Evolutionary conservation across 169 alveolate species (phyloP).

Genomic region (Eimeria sp.): DNA sequence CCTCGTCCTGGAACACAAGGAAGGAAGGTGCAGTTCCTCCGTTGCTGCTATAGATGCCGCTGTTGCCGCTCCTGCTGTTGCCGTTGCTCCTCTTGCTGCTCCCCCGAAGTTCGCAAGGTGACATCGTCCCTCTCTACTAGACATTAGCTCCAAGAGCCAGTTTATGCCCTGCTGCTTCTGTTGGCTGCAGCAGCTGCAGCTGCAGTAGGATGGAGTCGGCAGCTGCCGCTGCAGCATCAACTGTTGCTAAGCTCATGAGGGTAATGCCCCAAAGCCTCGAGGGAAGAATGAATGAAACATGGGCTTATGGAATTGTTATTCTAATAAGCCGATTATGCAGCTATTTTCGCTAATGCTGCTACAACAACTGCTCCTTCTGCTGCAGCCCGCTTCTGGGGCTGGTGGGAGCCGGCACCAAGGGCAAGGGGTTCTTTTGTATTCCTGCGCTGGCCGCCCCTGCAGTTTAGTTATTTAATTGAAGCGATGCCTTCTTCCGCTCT

Average conservation of each 20-base stretch:
- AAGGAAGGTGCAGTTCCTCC: not conserved
- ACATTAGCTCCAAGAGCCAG: constrained; percentile 5
- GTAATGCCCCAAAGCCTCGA: not conserved
- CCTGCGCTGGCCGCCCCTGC: not conserved
- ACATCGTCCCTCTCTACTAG: not conserved
- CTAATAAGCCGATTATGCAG: not conserved
- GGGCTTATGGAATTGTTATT: not conserved
- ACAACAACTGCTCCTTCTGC: not conserved
- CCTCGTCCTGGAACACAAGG: not conserved
- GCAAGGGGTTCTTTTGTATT: not conserved
- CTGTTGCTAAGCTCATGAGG: not conserved
- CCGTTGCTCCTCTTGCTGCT: not conserved
- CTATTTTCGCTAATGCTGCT: constrained; percentile 3
- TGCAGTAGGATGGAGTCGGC: not conserved
- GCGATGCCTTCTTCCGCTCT: not conserved
- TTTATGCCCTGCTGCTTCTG: not conserved
- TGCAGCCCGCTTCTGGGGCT: not conserved
- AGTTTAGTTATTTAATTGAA: not conserved
- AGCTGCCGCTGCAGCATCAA: not conserved
- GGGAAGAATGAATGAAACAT: not conserved
- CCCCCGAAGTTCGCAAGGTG: not conserved
- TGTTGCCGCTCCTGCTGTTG: not conserved
- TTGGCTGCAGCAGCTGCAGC: no score
- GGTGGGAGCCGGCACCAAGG: not conserved
- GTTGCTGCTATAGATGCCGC: not conserved